phyloP scores from a whole-genome alignment of 768 basidiomycete genomes.

The Inosperma sp. region DNA sequence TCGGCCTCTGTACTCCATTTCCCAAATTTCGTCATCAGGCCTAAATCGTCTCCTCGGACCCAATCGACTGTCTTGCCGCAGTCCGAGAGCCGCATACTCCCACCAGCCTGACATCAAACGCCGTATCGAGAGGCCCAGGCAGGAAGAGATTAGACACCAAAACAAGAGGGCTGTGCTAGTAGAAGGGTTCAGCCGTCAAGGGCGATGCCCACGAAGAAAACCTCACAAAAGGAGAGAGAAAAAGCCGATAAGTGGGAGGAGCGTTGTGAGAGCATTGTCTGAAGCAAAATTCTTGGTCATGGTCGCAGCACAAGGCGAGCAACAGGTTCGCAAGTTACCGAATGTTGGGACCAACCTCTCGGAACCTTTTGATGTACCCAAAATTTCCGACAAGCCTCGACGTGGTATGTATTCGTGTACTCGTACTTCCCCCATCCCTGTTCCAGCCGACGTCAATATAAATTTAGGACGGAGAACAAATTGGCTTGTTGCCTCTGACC shows the following conservation, averaged over 20 bases:
- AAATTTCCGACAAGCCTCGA: not conserved
- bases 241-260: slow-evolving; percentile 41
- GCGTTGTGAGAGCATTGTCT: slow-evolving; percentile 27
- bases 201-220: slow-evolving; percentile 2
- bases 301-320: not conserved
- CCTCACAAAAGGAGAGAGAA: slow-evolving; percentile 49
- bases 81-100: slow-evolving; percentile 41
- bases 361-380: too few relatives aligned
- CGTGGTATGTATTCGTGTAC: not conserved
- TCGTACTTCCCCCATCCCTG: not conserved
- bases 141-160: slow-evolving; percentile 68
- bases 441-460: slow-evolving; percentile 1
- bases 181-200: slow-evolving; percentile 1
- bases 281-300: slow-evolving; percentile 15
- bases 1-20: slow-evolving; percentile 44
- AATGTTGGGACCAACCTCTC: too few relatives aligned
- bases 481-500: too few relatives aligned
- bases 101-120: slow-evolving; percentile 44
- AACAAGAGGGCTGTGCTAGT: slow-evolving; percentile 40
- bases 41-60: slow-evolving; percentile 33
- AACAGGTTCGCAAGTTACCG: too few relatives aligned
- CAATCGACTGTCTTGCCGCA: slow-evolving; percentile 16
- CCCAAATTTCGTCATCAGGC: slow-evolving; percentile 50
- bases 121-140: slow-evolving; percentile 51
- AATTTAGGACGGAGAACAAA: slow-evolving; percentile 26